Evolutionary conservation across 1,284 basidiomycete species (phyloP).

Genomic region (Fomitiporia mediterranea): DNA sequence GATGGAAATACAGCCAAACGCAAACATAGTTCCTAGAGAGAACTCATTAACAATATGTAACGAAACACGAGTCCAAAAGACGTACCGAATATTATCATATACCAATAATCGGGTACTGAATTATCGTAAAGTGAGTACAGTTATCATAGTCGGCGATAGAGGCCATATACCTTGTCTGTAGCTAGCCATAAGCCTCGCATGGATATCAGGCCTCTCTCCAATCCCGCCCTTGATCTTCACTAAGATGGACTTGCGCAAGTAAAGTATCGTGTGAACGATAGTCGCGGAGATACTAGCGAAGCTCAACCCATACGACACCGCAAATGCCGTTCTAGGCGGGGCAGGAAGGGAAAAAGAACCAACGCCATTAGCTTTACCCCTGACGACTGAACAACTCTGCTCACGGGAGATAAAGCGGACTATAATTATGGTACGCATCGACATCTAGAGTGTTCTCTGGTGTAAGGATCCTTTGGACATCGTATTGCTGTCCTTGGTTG

Average conservation of each 20-base stretch:
- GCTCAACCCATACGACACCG: slow-evolving; percentile 59
- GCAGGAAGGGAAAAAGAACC: neutral
- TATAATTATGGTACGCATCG: slow-evolving; percentile 49
- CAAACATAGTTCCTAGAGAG: slow-evolving; percentile 32
- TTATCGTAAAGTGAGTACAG: neutral
- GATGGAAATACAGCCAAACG: slow-evolving; percentile 47
- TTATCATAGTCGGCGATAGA: neutral
- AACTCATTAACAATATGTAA: too few species aligned
- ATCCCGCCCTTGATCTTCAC: slow-evolving; percentile 57
- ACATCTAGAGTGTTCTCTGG: slow-evolving; percentile 47
- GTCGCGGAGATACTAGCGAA: slow-evolving; percentile 59
- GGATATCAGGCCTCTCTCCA: slow-evolving; percentile 80
- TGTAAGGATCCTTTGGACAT: slow-evolving; percentile 53
- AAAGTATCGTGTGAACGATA: slow-evolving; percentile 75
- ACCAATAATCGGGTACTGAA: slow-evolving; percentile 70
- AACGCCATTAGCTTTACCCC: neutral
- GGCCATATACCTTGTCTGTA: slow-evolving; percentile 47
- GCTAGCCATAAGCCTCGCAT: slow-evolving; percentile 75
- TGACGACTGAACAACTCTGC: neutral
- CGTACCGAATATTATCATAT: slow-evolving; percentile 43
- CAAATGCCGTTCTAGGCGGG: slow-evolving; percentile 44
- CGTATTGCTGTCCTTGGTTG: slow-evolving; percentile 50
- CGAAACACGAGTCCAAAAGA: slow-evolving; percentile 26
- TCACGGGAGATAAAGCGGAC: slow-evolving; percentile 57
- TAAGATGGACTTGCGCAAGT: slow-evolving; percentile 78